Percentiles rank a stretch among this genome's conserved stretches.
These are phyloP conservation scores for Setomelanomma holmii DNA, from an alignment of 2,329 filamentous ascomycete species.

Conservation along the genomic window DNA sequence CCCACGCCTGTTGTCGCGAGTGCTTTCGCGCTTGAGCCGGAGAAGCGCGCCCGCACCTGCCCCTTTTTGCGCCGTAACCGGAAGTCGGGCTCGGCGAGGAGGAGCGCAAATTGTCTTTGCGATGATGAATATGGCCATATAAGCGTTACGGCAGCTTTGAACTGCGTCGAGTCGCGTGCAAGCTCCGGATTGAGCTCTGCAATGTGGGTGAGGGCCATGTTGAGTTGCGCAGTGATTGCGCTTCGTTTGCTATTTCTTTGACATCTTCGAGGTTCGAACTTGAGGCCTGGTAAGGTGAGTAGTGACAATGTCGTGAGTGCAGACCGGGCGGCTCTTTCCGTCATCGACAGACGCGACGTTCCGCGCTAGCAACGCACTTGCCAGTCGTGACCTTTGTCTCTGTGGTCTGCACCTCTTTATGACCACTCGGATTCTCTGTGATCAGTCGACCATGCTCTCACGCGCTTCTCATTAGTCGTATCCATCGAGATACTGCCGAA, in stretches of 20 bases:
- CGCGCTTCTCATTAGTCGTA: too few species aligned
- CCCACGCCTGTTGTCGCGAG: conserved; percentile 72
- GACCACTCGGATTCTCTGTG: too few species aligned
- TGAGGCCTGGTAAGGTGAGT: background rate
- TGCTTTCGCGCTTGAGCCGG: conserved; percentile 72
- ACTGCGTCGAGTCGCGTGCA: conserved; percentile 38
- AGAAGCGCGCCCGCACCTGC: conserved; percentile 80
- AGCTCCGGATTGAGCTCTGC: conserved; percentile 42
- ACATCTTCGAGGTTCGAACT: background rate
- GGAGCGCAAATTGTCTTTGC: conserved; percentile 74
- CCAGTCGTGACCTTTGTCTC: background rate
- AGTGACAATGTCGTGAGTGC: background rate
- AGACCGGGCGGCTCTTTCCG: background rate
- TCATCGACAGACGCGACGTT: background rate
- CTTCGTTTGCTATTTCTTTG: conserved; percentile 10
- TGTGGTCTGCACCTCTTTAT: background rate
- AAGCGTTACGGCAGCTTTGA: conserved; percentile 80
- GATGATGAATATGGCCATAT: conserved; percentile 91
- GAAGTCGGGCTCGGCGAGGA: conserved; percentile 85
- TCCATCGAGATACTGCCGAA: too few species aligned
- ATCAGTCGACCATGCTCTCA: too few species aligned
- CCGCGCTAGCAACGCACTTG: background rate
- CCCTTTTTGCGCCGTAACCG: conserved; percentile 78
- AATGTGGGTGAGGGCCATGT: conserved; percentile 42
- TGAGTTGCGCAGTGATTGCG: conserved; percentile 10